Evolutionary conservation across 192 early-diverging fungal species (phyloP), one percentile per base, ranked within the genome.

Genomic region (Helicostylum pulchrum): DNA sequence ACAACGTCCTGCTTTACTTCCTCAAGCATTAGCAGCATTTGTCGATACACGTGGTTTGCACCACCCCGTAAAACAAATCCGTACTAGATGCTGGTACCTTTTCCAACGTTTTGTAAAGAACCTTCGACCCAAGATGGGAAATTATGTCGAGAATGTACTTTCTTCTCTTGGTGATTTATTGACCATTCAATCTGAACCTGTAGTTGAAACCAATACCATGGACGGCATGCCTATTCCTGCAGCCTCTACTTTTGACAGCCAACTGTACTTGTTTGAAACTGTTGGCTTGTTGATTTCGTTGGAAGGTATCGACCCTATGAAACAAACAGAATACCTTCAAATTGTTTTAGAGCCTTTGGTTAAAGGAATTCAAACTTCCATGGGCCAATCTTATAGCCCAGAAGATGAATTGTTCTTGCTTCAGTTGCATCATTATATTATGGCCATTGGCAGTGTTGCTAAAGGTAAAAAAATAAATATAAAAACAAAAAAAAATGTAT

Each of bases 241-340:
- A n/a, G 74, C 73, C 61, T 81, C 83, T 20, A 78, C 85, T 53
- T 93, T 90, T 62, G 87, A 88, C 65, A 88, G 87, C 56, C 94
- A 96, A 73, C 69, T 92, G 26, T 96, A 90, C 73, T 68, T 96
- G 39, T 96, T 94, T 80, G 95, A 98, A 73, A 87, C 93, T 7
- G 91, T 90, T 62, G 95, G 95, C n/a, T 81, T 88, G 46, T 77
- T 96, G 74, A 95, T 96, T 70, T 89, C 95, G n/a, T 74, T 86
- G 23, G 85, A 90, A 14, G 76, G 66, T 60, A 76, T 92, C 50
- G 80, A 87, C 46, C 72, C 79, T 36, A 76, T 79, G 42, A 85
- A 85, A 53, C 92, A 94, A 80, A 82, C 85, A 64, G 83, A 91
- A 65, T 82, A 80, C 49, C 72, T 82, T 12, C 71, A 93, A 79